Base-by-base conservation (phyloP, 2,329 filamentous ascomycete genomes). In the Podosphaera leucotricha region DNA sequence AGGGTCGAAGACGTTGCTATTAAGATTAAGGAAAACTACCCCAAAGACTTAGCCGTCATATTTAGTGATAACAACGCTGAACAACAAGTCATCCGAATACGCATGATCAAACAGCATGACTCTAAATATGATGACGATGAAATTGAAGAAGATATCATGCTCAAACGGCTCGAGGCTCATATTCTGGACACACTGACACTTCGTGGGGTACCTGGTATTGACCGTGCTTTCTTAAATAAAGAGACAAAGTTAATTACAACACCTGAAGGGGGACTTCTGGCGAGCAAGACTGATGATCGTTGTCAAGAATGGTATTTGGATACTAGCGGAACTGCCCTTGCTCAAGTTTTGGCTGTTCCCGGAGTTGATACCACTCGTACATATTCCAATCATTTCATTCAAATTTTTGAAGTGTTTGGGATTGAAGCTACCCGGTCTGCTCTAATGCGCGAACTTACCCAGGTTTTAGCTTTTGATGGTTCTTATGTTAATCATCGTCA, bases 401-500 rank as follows among this genome's bases (percentile, higher is more conserved):
- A 98, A 62, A 76, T 93, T 53, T 80, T 94, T 38, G 80, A 87
- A 51, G 84, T 93, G 8, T 90, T 98, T 50, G 90, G 90, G 59
- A 98, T 98, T 50, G 90, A 98, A 60, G 92, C 85, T 51, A 85
- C 85, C 48, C 80, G 90, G 56, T 75, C 80, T 41, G 81, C 86
- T 44, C 68, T 98, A 46, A 75, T 93, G 53, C 77, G 80, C 48
- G 92, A 98, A 60, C 64, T 98, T 67, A 84, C 80, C 24, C 77
- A 84, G 56, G 90, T 99, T 59, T 65, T 99, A 65, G 86, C 90
- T 21, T 98, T 98, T 59, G 90, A 95, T 59, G 92, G 92, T 72
- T 95, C 90, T 13, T 98, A 98, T 60, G 90, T 98, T 71, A 98
- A 98, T 61, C 85, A 95, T 64, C 85, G 90, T 56, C 90, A 98